A percentile compares a stretch with the other conserved stretches of the same genome.
phyloP scores from a whole-genome alignment of 2,329 filamentous ascomycete species.

The Mycogone perniciosa region DNA sequence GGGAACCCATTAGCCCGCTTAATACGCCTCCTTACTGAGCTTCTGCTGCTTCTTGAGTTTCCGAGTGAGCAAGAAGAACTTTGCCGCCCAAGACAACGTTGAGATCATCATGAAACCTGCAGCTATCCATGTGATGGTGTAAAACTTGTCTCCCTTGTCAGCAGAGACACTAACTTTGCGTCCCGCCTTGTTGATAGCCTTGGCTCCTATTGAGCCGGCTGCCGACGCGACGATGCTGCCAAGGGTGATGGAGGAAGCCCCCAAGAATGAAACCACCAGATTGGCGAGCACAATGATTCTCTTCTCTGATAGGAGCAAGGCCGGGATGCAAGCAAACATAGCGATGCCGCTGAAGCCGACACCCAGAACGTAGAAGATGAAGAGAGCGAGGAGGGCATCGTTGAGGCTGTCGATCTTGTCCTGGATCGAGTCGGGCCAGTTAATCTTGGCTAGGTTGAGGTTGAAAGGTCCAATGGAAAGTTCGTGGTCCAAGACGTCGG shows the following conservation, averaged over 20 bases:
- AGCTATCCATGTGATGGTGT: conserved; percentile 41
- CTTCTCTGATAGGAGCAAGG: conserved; percentile 28
- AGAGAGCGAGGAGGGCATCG: conserved; percentile 39
- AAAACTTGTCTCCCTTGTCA: conserved; percentile 37
- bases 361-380: conserved; percentile 43
- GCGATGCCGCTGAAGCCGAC: conserved; percentile 36
- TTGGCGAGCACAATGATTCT: conserved; percentile 29
- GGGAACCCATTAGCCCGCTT: not conserved
- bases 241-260: conserved; percentile 31
- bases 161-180: conserved; percentile 40
- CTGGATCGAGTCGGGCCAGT: conserved; percentile 39
- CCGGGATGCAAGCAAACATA: conserved; percentile 33
- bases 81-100: conserved; percentile 35
- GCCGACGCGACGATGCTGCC: conserved; percentile 39
- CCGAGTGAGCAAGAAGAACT: conserved; percentile 22
- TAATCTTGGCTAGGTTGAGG: conserved; percentile 39
- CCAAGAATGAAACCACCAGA: conserved; percentile 30
- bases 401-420: conserved; percentile 45
- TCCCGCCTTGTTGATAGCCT: conserved; percentile 37
- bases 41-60: conserved; percentile 19
- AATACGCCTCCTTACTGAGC: conserved; percentile 25
- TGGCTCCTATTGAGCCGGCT: conserved; percentile 33
- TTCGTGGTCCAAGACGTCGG: conserved; percentile 39
- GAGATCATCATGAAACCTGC: conserved; percentile 38
- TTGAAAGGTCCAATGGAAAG: conserved; percentile 39